Evolutionary conservation across 2,329 filamentous ascomycete species (phyloP), one percentile per base, ranked within the genome.

Genomic region (Neonectria faginata): DNA sequence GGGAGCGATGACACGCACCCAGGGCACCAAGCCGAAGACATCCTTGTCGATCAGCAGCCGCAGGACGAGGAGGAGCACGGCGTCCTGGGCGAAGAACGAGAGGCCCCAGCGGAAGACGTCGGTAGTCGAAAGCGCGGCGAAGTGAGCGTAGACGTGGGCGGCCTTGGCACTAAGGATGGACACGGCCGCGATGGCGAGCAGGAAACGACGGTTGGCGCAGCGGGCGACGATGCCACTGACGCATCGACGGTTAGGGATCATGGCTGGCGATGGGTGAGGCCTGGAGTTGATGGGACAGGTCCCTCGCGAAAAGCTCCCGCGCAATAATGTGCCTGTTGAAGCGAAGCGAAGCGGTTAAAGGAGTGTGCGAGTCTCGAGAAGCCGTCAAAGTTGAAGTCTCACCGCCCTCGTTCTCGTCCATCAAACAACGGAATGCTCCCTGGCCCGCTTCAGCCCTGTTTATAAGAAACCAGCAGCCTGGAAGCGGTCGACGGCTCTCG

Each of bases 1-100:
- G 20, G 58, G 50, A 2, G 65, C 57, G 2, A 45, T 16, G 3
- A 47, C 18, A 11, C 51, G 53, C 11, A 62, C 31, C 60, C 60
- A 62, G 7, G 39, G 45, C 20, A 41, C 29, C 3, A 27, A 25
- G 3, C n/a, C 27, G 14, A 45, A 33, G 11, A 44, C 14, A 45
- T 33, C 41, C 7, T 22, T 53, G 9, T 66, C 64, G 11, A 73
- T 57, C 18, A 74, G 64, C 44, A 70, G 48, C 5, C 67, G 67
- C 36, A 75, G 53, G 18, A 71, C 6, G 25, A 73, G 36, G 2
- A 74, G 57, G 27, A 73, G 42, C 36, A 65, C 18, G 3, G 70
- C 48, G 42, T 76, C 74, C 48, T 74, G 71, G 1, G 65, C 66
- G 48, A 74, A 70, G 47, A 76, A 75, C 2, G 73, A 70, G 31